Conservation (phyloP, 1,284 basidiomycete genomes). For the Malassezia equina region DNA sequence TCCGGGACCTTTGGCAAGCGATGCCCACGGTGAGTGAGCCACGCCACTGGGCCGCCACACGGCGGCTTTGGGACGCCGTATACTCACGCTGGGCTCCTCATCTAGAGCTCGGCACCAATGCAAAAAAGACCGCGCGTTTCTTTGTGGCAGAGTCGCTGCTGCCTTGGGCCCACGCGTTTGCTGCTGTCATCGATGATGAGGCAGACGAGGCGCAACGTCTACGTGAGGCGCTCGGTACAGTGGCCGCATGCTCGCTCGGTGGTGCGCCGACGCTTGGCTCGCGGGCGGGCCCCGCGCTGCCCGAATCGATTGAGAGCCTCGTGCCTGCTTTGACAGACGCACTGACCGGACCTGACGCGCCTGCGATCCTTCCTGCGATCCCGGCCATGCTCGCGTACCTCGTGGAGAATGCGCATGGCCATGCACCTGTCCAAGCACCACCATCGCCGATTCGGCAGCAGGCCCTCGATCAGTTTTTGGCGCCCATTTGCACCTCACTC, state of each 20-base stretch:
- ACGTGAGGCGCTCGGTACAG: constrained; percentile 11
- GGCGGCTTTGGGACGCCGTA: constrained; percentile 15
- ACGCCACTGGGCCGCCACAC: neutral
- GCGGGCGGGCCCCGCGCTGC: neutral
- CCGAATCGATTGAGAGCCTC: constrained; percentile 1
- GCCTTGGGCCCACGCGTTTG: constrained; percentile 14
- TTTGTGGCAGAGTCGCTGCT: constrained; percentile 19
- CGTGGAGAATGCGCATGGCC: neutral
- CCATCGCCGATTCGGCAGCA: neutral
- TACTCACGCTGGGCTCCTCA: constrained; percentile 19
- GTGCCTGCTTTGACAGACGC: neutral
- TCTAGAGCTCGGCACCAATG: constrained; percentile 27
- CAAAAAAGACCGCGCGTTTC: constrained; percentile 28
- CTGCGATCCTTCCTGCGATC: neutral
- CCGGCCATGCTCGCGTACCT: constrained; percentile 5
- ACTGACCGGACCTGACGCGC: constrained; percentile 11
- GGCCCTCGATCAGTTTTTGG: constrained; percentile 6
- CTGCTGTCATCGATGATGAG: neutral
- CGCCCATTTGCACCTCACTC: neutral
- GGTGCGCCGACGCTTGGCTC: neutral
- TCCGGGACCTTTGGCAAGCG: constrained; percentile 25
- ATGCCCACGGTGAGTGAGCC: neutral
- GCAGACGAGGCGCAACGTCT: neutral
- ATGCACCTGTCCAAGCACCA: neutral
- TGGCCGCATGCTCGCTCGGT: constrained; percentile 22